Conservation (phyloP, 2,329 filamentous ascomycete species). For the Aspergillus versicolor region DNA sequence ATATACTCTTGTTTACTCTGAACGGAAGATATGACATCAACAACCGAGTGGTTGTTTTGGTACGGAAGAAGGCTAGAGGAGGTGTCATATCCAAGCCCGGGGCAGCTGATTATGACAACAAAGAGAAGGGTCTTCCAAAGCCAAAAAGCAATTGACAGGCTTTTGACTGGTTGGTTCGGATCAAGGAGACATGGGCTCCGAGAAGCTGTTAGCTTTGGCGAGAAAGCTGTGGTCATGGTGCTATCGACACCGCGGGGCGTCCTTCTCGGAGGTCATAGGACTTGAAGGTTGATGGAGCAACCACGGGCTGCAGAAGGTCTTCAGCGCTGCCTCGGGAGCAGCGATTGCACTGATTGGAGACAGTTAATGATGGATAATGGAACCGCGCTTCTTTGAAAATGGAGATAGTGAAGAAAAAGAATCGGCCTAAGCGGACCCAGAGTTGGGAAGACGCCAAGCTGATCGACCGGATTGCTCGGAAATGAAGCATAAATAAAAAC, state of each 20-base stretch:
- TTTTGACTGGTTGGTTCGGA: conserved; percentile 31
- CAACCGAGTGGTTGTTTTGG: conserved; percentile 9
- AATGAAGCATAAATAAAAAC: background rate
- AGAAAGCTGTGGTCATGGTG: background rate
- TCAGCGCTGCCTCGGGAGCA: background rate
- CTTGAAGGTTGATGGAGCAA: background rate
- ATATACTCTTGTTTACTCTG: conserved; percentile 16
- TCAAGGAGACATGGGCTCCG: conserved; percentile 22
- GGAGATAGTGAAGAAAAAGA: background rate
- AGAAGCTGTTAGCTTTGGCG: background rate
- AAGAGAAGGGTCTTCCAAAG: conserved; percentile 59
- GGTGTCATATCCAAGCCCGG: conserved; percentile 63
- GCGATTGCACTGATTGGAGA: background rate
- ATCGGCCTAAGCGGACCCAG: background rate
- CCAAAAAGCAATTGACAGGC: conserved; percentile 45
- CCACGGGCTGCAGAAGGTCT: background rate
- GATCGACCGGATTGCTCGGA: conserved; percentile 13
- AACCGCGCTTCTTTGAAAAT: background rate
- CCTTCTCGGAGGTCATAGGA: background rate
- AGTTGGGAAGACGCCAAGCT: background rate
- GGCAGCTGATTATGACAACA: conserved; percentile 49
- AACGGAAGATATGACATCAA: conserved; percentile 9
- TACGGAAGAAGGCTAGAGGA: conserved; percentile 54
- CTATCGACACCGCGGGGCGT: background rate
- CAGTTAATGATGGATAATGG: too few species aligned